phyloP scores from a whole-genome alignment of 2,329 filamentous ascomycete genomes.

The Orbilia ellipsospora region DNA sequence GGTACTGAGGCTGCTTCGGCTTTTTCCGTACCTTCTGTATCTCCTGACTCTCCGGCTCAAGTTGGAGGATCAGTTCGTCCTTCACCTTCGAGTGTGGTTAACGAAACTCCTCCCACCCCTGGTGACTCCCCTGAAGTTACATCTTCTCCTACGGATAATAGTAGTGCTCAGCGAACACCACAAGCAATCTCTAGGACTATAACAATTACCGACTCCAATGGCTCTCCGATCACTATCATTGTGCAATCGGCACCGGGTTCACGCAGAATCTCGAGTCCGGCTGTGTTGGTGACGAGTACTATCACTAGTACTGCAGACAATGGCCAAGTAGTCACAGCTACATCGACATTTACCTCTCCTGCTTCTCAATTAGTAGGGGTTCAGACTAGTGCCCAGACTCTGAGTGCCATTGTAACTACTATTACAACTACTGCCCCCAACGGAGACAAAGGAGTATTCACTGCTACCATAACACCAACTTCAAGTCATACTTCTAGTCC shows the following conservation, averaged over 20 bases:
- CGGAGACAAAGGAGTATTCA: not conserved
- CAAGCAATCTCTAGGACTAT: not conserved
- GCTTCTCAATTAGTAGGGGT: not conserved
- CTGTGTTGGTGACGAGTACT: not conserved
- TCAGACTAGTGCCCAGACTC: not conserved
- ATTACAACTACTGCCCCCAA: not conserved
- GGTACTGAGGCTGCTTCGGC: not conserved
- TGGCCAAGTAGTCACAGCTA: not conserved
- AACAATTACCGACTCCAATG: conserved; percentile 17
- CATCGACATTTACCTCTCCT: not conserved
- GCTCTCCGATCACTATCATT: conserved; percentile 1
- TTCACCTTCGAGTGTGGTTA: not conserved
- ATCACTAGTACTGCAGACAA: not conserved
- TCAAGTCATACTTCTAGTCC: too few relatives aligned
- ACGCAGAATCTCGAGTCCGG: not conserved
- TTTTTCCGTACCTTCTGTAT: not conserved
- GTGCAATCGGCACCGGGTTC: not conserved
- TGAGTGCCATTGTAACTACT: not conserved
- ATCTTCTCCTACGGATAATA: not conserved
- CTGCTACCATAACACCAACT: not conserved
- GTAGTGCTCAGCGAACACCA: not conserved
- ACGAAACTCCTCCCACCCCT: not conserved
- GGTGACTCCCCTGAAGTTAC: not conserved
- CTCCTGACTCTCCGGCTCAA: not conserved
- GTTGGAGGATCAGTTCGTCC: not conserved